Percentiles rank a stretch among this genome's conserved stretches.
Conservation (phyloP, 441 rosid genomes). For the Gossypium schwendimanii region DNA sequence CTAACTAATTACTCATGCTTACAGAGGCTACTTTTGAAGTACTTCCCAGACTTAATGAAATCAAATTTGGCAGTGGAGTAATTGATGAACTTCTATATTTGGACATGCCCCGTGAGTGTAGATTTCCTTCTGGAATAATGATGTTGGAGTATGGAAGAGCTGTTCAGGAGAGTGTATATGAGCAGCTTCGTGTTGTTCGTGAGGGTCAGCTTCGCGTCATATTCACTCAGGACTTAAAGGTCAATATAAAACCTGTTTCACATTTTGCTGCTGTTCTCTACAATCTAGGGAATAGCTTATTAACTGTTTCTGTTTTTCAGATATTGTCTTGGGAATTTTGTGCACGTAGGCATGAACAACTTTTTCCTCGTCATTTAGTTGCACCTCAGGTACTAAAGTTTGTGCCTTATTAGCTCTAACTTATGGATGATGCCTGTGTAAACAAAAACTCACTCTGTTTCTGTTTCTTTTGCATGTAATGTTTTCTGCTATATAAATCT, state of each 20-base stretch:
- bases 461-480: background rate
- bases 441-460: background rate
- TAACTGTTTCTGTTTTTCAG: constrained; percentile 30
- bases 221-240: constrained; percentile 90
- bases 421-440: background rate
- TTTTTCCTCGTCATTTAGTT: constrained; percentile 90
- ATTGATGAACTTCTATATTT: constrained; percentile 89
- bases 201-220: constrained; percentile 96
- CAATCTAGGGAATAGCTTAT: constrained; percentile 11
- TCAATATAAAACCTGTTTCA: constrained; percentile 20
- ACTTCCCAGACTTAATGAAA: constrained; percentile 89
- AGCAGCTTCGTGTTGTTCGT: constrained; percentile 95
- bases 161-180: constrained; percentile 93
- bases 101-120: constrained; percentile 79
- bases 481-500: background rate
- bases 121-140: constrained; percentile 77
- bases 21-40: constrained; percentile 97
- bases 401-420: background rate
- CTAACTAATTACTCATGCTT: background rate
- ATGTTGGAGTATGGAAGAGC: constrained; percentile 85
- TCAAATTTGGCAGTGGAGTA: constrained; percentile 95
- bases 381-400: constrained; percentile 73
- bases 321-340: constrained; percentile 98
- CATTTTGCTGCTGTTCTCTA: background rate
- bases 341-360: constrained; percentile 92